These are phyloP conservation scores for Cystobasidium ongulense DNA, from an alignment of 768 basidiomycete species.

Conservation along the genomic window DNA sequence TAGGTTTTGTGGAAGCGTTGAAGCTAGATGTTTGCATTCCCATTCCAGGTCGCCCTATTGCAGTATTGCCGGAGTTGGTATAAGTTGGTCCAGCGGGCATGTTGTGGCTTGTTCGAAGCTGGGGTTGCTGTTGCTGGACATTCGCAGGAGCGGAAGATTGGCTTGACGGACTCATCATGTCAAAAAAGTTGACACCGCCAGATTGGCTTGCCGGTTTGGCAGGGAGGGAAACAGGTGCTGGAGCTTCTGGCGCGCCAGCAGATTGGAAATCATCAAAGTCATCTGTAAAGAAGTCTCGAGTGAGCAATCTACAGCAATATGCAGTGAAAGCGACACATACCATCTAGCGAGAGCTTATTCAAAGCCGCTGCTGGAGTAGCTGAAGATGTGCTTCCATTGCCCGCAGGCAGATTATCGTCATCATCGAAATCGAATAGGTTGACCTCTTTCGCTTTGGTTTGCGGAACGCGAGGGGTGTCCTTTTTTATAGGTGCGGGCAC, in stretches of 20 bases:
- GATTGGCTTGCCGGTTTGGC: slow-evolving; percentile 43
- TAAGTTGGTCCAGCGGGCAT: slow-evolving; percentile 30
- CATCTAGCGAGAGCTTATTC: slow-evolving; percentile 41
- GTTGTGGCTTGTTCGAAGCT: slow-evolving; percentile 12
- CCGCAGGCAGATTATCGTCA: slow-evolving; percentile 50
- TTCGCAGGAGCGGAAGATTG: not conserved
- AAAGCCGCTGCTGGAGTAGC: slow-evolving; percentile 31
- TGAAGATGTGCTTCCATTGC: slow-evolving; percentile 41
- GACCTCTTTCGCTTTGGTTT: slow-evolving; percentile 51
- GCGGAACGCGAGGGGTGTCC: slow-evolving; percentile 10
- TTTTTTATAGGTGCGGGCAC: slow-evolving; percentile 41
- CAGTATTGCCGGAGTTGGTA: not conserved
- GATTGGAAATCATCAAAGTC: slow-evolving; percentile 51
- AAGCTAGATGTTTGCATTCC: not conserved
- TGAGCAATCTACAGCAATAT: not conserved
- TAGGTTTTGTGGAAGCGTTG: not conserved
- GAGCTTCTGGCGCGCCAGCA: slow-evolving; percentile 37
- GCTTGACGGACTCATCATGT: slow-evolving; percentile 34
- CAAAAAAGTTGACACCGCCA: slow-evolving; percentile 45
- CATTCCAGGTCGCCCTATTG: not conserved
- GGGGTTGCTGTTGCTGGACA: slow-evolving; percentile 20
- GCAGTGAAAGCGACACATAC: slow-evolving; percentile 33
- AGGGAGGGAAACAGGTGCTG: slow-evolving; percentile 32
- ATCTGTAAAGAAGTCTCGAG: slow-evolving; percentile 37
- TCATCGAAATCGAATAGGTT: slow-evolving; percentile 75